Conservation (phyloP, 768 basidiomycete genomes). For the Mycena pura region DNA sequence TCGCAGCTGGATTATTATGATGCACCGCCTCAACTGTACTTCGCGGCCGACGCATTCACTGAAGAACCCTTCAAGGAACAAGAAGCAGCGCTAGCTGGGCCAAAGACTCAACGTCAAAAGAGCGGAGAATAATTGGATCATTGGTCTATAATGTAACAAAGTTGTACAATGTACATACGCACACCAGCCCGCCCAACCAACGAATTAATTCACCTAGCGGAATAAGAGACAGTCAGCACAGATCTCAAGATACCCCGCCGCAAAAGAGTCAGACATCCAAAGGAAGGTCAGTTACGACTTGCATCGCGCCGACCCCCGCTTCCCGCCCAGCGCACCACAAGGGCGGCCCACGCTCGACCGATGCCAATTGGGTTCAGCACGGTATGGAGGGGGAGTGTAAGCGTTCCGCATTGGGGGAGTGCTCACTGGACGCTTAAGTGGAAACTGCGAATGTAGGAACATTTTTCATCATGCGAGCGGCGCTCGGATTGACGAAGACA, state of each 20-base stretch:
- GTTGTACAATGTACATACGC: too few relatives aligned
- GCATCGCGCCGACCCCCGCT: constrained; percentile 77
- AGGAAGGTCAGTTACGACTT: constrained; percentile 80
- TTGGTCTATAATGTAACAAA: too few relatives aligned
- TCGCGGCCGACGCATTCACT: constrained; percentile 28
- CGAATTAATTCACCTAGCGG: too few relatives aligned
- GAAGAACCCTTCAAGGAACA: not conserved
- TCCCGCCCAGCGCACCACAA: constrained; percentile 73
- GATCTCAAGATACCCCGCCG: constrained; percentile 8
- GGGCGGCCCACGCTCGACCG: constrained; percentile 69
- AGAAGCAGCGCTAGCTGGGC: not conserved
- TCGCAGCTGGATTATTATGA: constrained; percentile 12
- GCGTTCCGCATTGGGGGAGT: constrained; percentile 78
- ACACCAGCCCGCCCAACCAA: too few relatives aligned
- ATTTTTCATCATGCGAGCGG: constrained; percentile 57
- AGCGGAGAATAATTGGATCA: too few relatives aligned
- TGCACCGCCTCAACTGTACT: constrained; percentile 29
- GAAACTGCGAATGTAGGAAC: constrained; percentile 87
- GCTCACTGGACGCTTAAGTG: constrained; percentile 75
- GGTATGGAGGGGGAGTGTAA: constrained; percentile 70
- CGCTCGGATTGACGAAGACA: constrained; percentile 21
- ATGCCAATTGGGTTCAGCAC: constrained; percentile 74
- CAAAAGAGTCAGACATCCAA: constrained; percentile 84
- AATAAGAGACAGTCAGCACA: constrained; percentile 10
- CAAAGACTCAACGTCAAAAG: too few relatives aligned